Percentiles rank a stretch among this genome's conserved stretches.
Conservation (phyloP, 768 basidiomycete species). For the Termitomyces sp. region DNA sequence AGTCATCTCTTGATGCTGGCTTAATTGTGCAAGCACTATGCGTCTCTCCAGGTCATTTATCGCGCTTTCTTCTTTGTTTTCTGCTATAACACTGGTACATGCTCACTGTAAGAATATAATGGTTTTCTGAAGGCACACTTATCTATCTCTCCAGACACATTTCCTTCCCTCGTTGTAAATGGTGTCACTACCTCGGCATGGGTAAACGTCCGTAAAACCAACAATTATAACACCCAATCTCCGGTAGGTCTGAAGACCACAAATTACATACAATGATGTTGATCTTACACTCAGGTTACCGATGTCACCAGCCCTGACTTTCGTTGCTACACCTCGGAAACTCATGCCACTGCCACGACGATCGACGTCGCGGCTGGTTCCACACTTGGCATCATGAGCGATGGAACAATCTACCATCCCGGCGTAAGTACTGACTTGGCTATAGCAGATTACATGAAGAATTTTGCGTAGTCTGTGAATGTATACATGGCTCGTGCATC, state of each 20-base stretch:
- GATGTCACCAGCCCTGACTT: slow-evolving; percentile 42
- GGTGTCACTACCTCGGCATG: slow-evolving; percentile 32
- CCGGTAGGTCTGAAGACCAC: slow-evolving; percentile 20
- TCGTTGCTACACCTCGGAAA: slow-evolving; percentile 39
- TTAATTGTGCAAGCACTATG: slow-evolving; percentile 4
- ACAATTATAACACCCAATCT: slow-evolving; percentile 36
- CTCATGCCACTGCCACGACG: slow-evolving; percentile 34
- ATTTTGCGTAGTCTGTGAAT: slow-evolving; percentile 16
- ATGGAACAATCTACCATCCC: slow-evolving; percentile 42
- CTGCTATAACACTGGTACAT: slow-evolving; percentile 1
- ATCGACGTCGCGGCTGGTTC: slow-evolving; percentile 39
- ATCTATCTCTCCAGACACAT: slow-evolving; percentile 28
- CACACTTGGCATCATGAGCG: slow-evolving; percentile 33
- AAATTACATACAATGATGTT: background rate
- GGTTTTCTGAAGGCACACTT: background rate
- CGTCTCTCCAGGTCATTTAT: slow-evolving; percentile 5
- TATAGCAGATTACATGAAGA: background rate
- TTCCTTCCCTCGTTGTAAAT: slow-evolving; percentile 35
- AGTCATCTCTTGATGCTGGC: background rate
- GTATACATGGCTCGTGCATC: slow-evolving; percentile 40
- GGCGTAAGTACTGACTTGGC: slow-evolving; percentile 24
- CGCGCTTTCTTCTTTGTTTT: slow-evolving; percentile 3
- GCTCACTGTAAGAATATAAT: slow-evolving; percentile 9
- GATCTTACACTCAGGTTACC: slow-evolving; percentile 23
- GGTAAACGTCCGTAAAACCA: slow-evolving; percentile 37